These are phyloP conservation scores for Oldenlandia corymbosa DNA, from an alignment of 257 asterid genomes.

Conservation along the genomic window DNA sequence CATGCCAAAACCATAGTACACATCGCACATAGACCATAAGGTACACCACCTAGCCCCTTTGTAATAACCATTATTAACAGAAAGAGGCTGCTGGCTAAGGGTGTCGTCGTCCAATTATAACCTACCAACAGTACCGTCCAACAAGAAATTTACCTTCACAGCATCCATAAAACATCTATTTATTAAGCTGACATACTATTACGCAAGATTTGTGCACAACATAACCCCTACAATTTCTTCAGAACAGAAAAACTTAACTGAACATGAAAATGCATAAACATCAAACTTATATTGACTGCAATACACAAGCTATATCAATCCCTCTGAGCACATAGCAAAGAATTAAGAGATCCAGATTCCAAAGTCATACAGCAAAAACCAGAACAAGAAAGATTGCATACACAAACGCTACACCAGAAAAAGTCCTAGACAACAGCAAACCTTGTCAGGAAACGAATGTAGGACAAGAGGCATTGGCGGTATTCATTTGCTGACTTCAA, in stretches of 20 bases:
- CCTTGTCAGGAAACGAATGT: constrained; percentile 85
- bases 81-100: background rate
- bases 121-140: too few relatives aligned
- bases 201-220: too few relatives aligned
- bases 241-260: too few relatives aligned
- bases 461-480: constrained; percentile 83
- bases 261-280: background rate
- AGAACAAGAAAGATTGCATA: background rate
- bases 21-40: too few relatives aligned
- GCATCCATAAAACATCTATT: background rate
- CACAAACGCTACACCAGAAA: background rate
- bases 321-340: background rate
- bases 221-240: too few relatives aligned
- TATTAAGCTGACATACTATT: too few relatives aligned
- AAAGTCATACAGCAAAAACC: background rate
- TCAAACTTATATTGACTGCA: background rate
- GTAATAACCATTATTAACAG: background rate
- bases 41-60: background rate
- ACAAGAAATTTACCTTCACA: background rate
- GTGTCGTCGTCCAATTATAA: too few relatives aligned
- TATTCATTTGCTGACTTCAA: constrained; percentile 85
- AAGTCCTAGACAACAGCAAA: constrained; percentile 22
- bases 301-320: background rate
- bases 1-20: background rate
- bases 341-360: constrained; percentile 1